Evolutionary conservation across 2,329 filamentous ascomycete species (phyloP), one percentile per base, ranked within the genome.

Genomic region (Coniochaeta sp.): DNA sequence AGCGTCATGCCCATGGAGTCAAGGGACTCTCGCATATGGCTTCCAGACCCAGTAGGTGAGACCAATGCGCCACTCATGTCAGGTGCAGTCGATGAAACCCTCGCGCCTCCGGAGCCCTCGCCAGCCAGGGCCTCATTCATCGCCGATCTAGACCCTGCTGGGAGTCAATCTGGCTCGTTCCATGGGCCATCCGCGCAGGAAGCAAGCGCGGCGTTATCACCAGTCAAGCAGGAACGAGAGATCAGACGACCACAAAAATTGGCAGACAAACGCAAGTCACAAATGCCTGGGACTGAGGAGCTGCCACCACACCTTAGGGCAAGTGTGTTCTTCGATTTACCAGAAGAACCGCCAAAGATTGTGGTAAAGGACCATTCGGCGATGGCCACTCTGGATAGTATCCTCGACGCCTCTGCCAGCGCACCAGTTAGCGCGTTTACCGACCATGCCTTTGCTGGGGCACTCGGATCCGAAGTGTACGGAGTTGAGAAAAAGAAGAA

Each of bases 401-500:
- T 99, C 59, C 81, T 99, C 17, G 89, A 96, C 70, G 95, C 93
- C 8, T 95, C 93, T 2, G 90, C 91, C 2, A 84, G 82, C 62
- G 93, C 95, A 0, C 95, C 95, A 1, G 92, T 96, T 33, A 91
- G 82, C 65, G 93, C 93, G 28, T 98, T 98, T 68, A 96, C 90
- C 0, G 91, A 97, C 68, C 92, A 97, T 71, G 85, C 88, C 0
- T 92, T 90, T 69, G 89, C 88, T 31, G 92, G 92, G 5, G 85
- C 86, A 63, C 79, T 92, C 12, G 89, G 91, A 26, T 72, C 83
- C 5, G 89, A 93, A 67, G 83, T 93, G 0, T 96, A 95, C 69
- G 89, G 89, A 36, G 70, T 76, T 64, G 76, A 81, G 65, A 82
- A 80, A 71, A 83, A 81, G 66, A 79, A 77, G 57, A 79, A 74